A percentile compares a stretch with the other conserved stretches of the same genome.
These are phyloP conservation scores for Kurtzmaniella fragi DNA, from an alignment of 805 yeast genomes.

Conservation along the genomic window DNA sequence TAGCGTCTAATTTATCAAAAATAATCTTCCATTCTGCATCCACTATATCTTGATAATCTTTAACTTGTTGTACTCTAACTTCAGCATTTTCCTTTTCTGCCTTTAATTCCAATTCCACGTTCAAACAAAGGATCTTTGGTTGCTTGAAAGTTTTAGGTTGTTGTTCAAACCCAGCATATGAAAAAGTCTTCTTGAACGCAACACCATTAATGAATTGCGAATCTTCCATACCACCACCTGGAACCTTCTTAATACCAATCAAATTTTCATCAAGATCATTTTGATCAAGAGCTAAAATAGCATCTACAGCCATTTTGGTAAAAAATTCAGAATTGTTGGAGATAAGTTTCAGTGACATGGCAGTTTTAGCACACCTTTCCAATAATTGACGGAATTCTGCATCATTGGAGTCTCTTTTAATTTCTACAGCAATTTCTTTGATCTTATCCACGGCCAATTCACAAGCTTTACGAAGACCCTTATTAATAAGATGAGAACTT, in stretches of 20 bases:
- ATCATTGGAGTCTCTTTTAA: constrained; percentile 47
- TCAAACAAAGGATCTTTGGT: constrained; percentile 80
- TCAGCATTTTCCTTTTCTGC: constrained; percentile 99
- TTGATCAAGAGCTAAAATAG: constrained; percentile 83
- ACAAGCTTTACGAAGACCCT: constrained; percentile 83
- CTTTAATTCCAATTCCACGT: constrained; percentile 92
- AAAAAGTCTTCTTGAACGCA: constrained; percentile 94
- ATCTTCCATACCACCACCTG: constrained; percentile 97
- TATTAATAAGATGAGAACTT: constrained; percentile 80
- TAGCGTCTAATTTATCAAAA: constrained; percentile 75
- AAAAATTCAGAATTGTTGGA: constrained; percentile 83
- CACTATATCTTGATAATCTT: constrained; percentile 91
- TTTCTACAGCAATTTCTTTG: constrained; percentile 68
- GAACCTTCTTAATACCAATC: constrained; percentile 90
- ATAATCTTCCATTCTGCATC: constrained; percentile 99
- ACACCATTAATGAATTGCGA: constrained; percentile 87
- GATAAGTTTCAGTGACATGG: constrained; percentile 94
- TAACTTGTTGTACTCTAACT: constrained; percentile 90
- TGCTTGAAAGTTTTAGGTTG: constrained; percentile 82
- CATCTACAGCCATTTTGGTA: constrained; percentile 95
- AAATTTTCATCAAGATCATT: constrained; percentile 80
- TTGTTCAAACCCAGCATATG: constrained; percentile 98
- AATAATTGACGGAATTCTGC: constrained; percentile 61
- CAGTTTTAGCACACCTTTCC: constrained; percentile 92
- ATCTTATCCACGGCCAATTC: constrained; percentile 69